These are phyloP conservation scores for Penicillium psychrosexuale DNA, from an alignment of 2,329 filamentous ascomycete genomes.

Conservation along the genomic window DNA sequence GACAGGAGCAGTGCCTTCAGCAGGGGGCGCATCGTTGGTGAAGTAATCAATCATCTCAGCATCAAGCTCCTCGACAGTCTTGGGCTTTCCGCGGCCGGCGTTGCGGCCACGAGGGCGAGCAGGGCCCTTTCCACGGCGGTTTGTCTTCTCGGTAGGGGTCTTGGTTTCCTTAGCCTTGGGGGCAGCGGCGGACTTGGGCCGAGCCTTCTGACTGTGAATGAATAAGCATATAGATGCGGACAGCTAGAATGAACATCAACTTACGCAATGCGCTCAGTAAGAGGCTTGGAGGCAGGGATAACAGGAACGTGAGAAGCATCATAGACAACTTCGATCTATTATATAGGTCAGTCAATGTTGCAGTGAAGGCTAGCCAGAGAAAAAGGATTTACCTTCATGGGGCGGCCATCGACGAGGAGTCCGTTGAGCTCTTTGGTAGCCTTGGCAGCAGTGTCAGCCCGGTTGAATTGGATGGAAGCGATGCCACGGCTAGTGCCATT, in stretches of 20 bases:
- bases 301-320: conserved; percentile 69
- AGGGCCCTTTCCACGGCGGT: conserved; percentile 39
- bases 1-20: conserved; percentile 43
- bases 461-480: conserved; percentile 82
- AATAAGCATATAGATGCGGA: conserved; percentile 22
- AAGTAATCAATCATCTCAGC: conserved; percentile 99
- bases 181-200: conserved; percentile 77
- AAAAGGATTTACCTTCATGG: conserved; percentile 72
- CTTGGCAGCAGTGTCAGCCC: conserved; percentile 76
- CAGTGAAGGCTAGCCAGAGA: conserved; percentile 11
- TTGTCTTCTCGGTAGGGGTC: conserved; percentile 1
- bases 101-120: conserved; percentile 57
- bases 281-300: conserved; percentile 65
- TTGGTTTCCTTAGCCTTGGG: conserved; percentile 58
- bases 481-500: conserved; percentile 88
- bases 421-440: conserved; percentile 83
- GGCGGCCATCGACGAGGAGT: conserved; percentile 80
- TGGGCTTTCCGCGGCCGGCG: conserved; percentile 67
- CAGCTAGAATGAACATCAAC: conserved; percentile 17
- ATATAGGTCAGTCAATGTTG: conserved; percentile 5
- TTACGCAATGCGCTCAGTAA: conserved; percentile 81
- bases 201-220: conserved; percentile 57
- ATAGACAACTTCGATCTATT: conserved; percentile 84
- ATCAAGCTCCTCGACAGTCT: conserved; percentile 93
- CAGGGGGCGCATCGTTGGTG: conserved; percentile 42